These are phyloP conservation scores for Pseudevernia furfuracea DNA, from an alignment of 495 filamentous ascomycete genomes.

Conservation along the genomic window DNA sequence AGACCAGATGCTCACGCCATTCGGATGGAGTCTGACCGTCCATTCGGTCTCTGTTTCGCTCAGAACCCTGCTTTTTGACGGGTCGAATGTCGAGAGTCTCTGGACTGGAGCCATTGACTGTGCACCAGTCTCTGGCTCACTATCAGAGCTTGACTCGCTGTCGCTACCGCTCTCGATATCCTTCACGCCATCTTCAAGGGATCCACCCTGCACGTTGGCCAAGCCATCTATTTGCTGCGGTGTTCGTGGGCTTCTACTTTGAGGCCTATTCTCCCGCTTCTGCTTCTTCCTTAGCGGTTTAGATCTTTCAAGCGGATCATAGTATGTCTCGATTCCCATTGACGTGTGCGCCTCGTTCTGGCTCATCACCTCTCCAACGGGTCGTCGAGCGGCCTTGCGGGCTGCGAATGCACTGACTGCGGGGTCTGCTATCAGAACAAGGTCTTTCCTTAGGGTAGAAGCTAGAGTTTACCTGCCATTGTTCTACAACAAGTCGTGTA, in stretches of 20 bases:
- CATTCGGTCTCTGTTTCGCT: conserved; percentile 23
- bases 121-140: not conserved
- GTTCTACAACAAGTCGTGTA: not conserved
- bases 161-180: not conserved
- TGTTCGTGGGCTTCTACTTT: not conserved
- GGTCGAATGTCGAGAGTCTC: conserved; percentile 30
- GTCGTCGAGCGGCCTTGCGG: conserved; percentile 11
- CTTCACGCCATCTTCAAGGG: not conserved
- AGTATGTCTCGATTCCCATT: not conserved
- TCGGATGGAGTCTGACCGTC: conserved; percentile 29
- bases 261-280: not conserved
- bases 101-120: not conserved
- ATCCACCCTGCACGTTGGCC: not conserved
- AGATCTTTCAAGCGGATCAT: not conserved
- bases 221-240: not conserved
- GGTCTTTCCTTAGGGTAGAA: not conserved
- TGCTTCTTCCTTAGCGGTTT: conserved; percentile 6
- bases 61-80: conserved; percentile 25
- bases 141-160: not conserved
- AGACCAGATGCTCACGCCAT: conserved; percentile 36
- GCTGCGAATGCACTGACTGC: conserved; percentile 21
- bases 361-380: not conserved
- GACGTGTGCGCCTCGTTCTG: not conserved
- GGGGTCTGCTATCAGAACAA: not conserved
- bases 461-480: conserved; percentile 3